Conservation (phyloP, 495 filamentous ascomycete species). For the Talaromyces trachyspermus region DNA sequence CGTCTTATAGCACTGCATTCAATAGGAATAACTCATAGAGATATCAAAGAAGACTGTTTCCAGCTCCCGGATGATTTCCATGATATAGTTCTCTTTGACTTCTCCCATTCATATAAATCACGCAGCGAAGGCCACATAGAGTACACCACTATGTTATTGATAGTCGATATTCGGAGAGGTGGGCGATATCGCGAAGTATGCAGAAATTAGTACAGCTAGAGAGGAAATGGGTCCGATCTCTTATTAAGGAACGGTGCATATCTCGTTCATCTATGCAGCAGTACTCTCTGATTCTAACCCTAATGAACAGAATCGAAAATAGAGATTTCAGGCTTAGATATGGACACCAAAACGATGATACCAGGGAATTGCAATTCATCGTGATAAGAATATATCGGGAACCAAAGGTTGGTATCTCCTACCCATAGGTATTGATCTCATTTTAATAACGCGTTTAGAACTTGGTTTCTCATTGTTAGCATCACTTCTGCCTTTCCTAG, state of each 20-base stretch:
- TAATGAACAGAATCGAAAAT: neutral
- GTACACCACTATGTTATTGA: conserved; percentile 8
- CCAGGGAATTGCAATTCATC: conserved; percentile 1
- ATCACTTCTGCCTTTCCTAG: conserved; percentile 13
- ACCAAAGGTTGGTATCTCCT: conserved; percentile 6
- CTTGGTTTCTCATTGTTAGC: conserved; percentile 8
- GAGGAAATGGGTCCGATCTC: neutral
- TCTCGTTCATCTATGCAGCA: neutral
- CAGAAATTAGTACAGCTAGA: conserved; percentile 1
- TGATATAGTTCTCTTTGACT: conserved; percentile 17
- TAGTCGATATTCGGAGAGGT: conserved; percentile 1
- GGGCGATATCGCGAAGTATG: conserved; percentile 2
- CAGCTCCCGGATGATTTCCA: conserved; percentile 13
- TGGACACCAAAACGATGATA: neutral
- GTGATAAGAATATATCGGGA: conserved; percentile 3
- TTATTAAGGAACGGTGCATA: neutral
- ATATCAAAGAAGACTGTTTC: conserved; percentile 14
- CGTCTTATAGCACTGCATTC: conserved; percentile 12
- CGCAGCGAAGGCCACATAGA: neutral
- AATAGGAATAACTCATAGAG: conserved; percentile 14
- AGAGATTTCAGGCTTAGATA: conserved; percentile 4
- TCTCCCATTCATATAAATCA: conserved; percentile 15
- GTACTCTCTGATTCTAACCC: neutral
- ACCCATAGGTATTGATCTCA: neutral
- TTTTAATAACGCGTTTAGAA: conserved; percentile 6